Base-by-base conservation (phyloP, 306 rosid species). In the Alnus rubra region DNA sequence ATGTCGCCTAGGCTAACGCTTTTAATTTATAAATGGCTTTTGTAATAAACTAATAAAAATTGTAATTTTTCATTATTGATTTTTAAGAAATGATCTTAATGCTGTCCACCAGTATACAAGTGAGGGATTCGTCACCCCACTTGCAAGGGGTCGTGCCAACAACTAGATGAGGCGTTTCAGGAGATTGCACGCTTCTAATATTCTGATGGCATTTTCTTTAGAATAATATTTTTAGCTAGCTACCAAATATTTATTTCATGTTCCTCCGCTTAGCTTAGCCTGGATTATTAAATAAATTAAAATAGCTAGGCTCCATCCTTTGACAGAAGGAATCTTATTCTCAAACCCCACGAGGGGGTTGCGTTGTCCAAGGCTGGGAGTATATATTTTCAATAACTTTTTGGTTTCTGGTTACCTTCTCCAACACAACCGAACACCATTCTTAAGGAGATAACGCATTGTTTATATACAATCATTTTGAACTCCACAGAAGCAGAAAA, bases 281-380 rank as follows among this genome's bases (percentile, higher is more conserved):
- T 63, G 69, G 45, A 63, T 63, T 6, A 12, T 15, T 33, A 60
- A 60, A 10, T 2, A 49, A 49, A 3, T 39, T 33, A 45, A 53
- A 33, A 63, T 10, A 31, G 14, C 69, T 82, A 15, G 63, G 74
- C 78, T 81, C 76, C 81, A 81, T 77, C 54, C 44, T 55, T 9
- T 83, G 87, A 68, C 75, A 79, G n/a, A 72, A 59, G 71, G 91
- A 86, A 88, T 86, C 87, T 82, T 84, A 77, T 84, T 75, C 83
- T 69, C 71, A 76, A 71, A 73, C 30, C 75, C 64, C 71, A 83
- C 44, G 79, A 75, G 75, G 76, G 37, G 81, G 84, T 81, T 87
- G 89, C 80, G 80, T 81, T 82, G 77, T 77, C 53, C 56, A 30
- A 70, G 86, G 67, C 59, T 67, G 56, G 71, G 72, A 77, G 75